A percentile compares a stretch with the other conserved stretches of the same genome.
These are phyloP conservation scores for Spathaspora sp. DNA, from an alignment of 1,139 yeast species.

Conservation along the genomic window DNA sequence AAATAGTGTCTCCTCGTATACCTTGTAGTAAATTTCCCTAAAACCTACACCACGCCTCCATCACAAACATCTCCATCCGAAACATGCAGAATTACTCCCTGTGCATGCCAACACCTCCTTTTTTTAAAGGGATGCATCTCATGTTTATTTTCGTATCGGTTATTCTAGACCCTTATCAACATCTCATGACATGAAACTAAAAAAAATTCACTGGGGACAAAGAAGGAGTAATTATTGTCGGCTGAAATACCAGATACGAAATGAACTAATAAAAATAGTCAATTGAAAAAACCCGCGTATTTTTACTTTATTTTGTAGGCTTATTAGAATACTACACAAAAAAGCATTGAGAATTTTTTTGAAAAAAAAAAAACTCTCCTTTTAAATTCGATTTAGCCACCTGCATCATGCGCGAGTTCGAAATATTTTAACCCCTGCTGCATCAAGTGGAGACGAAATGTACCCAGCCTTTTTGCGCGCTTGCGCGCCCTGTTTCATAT, in stretches of 20 bases:
- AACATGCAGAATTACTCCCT: background rate
- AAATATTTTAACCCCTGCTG: background rate
- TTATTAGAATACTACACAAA: background rate
- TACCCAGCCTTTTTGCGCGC: too few relatives aligned
- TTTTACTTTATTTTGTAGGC: background rate
- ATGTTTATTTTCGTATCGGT: background rate
- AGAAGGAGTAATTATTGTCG: background rate
- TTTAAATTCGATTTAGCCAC: background rate
- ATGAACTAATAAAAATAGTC: background rate
- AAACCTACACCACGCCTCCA: too few relatives aligned
- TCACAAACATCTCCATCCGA: background rate
- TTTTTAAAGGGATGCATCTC: background rate
- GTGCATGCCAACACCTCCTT: background rate
- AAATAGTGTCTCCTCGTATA: too few relatives aligned
- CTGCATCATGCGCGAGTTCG: background rate
- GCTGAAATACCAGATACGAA: background rate
- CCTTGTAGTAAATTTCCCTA: too few relatives aligned
- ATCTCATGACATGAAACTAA: background rate
- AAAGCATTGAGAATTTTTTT: background rate
- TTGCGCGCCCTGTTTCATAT: conserved; percentile 1
- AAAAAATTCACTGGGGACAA: background rate
- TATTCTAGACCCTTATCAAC: background rate
- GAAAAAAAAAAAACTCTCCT: background rate
- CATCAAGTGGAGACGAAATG: background rate
- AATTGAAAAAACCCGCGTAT: background rate